Percentiles rank a stretch among this genome's conserved stretches.
Conservation (phyloP, 2,329 filamentous ascomycete genomes). For the Verticillium nonalfalfae region DNA sequence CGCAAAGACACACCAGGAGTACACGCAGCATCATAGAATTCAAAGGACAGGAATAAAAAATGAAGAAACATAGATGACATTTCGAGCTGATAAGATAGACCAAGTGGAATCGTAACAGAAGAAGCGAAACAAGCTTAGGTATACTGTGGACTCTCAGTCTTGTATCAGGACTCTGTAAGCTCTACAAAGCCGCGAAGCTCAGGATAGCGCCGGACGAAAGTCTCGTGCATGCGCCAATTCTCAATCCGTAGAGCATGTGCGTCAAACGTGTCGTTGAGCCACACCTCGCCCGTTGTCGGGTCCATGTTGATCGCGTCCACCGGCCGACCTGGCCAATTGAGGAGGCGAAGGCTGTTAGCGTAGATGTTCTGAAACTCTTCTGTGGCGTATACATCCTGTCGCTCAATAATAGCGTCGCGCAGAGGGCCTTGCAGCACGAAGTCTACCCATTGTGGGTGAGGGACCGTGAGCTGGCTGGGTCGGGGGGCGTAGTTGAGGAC, state of each 20-base stretch:
- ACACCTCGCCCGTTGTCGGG: conserved; percentile 17
- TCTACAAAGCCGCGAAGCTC: conserved; percentile 15
- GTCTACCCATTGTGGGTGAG: conserved; percentile 25
- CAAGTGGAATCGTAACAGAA: conserved; percentile 1
- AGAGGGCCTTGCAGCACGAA: conserved; percentile 24
- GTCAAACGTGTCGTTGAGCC: conserved; percentile 16
- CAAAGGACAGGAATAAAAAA: background rate
- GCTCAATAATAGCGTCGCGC: conserved; percentile 25
- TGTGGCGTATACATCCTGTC: conserved; percentile 27
- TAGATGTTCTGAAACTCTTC: conserved; percentile 28
- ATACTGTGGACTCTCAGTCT: background rate
- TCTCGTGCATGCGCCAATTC: conserved; percentile 18
- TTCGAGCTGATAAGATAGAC: background rate
- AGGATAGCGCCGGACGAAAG: conserved; percentile 19
- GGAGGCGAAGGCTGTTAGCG: conserved; percentile 21
- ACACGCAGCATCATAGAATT: background rate
- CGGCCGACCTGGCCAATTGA: conserved; percentile 24
- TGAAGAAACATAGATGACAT: background rate
- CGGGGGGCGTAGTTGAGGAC: conserved; percentile 16
- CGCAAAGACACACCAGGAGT: background rate
- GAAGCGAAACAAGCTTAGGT: background rate
- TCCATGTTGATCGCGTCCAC: conserved; percentile 17
- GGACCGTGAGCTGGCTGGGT: conserved; percentile 18
- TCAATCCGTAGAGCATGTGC: conserved; percentile 17
- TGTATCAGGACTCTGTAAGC: conserved; percentile 2